Evolutionary conservation across 169 alveolate species (phyloP).

Genomic region (Besnoitia besnoiti): DNA sequence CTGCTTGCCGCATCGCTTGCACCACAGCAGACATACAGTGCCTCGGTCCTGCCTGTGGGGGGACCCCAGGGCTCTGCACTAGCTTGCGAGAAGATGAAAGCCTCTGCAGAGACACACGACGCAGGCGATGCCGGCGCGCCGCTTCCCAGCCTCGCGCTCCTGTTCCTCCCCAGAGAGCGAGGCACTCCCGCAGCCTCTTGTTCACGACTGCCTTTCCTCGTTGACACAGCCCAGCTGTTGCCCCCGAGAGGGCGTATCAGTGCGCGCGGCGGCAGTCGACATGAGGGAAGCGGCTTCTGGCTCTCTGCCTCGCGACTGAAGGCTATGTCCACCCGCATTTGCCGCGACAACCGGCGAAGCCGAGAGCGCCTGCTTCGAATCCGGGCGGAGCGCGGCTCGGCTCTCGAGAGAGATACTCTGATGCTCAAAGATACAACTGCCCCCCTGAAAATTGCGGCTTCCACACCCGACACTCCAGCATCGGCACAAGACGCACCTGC

Average conservation of each 20-base stretch:
- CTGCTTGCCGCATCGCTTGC: no score
- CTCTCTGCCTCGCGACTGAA: background rate
- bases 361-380: background rate
- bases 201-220: background rate
- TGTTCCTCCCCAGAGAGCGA: background rate
- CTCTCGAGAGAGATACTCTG: no score
- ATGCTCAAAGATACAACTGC: no score
- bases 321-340: background rate
- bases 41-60: background rate
- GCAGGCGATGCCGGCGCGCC: background rate
- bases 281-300: background rate
- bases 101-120: background rate
- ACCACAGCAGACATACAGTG: no score
- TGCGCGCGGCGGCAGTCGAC: background rate
- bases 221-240: conserved; percentile 11
- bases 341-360: conserved; percentile 1
- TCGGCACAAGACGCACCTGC: no score
- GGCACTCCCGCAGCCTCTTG: background rate
- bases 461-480: no score
- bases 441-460: no score
- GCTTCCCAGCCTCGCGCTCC: background rate
- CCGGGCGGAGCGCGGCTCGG: no score
- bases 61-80: background rate
- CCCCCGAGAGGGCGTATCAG: background rate
- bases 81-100: background rate